Evolutionary conservation across 805 yeast species (phyloP), one percentile per base, ranked within the genome.

Genomic region (Kregervanrija pseudodelftensis): DNA sequence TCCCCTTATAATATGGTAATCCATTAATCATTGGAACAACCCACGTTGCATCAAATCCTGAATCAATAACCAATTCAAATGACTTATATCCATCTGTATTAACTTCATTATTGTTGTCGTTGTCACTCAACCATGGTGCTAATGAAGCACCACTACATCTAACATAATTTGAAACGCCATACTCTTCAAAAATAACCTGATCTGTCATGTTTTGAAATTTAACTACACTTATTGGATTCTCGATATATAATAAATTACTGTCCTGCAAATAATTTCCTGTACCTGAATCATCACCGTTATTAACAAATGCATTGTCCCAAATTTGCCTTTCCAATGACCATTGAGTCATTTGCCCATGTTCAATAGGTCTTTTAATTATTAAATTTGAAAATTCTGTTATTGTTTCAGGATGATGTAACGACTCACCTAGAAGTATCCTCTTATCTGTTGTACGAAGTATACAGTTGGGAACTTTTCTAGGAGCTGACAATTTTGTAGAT

Each of bases 111-210:
- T 22, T 12, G 28, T 17, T 17, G 11, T 12, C 35, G 30, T 32
- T 22, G 34, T 45, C 39, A 40, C 66, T 65, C 41, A 72, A 68
- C 80, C 88, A 85, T 2, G 90, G 89, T 2, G 78, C 72, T 46
- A 80, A 70, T 0, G 78, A 71, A 2, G 76, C 79, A 0, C 78
- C 72, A 0, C 85, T 77, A 16, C 85, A 76, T 47, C 95, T 71
- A 50, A 80, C 84, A 47, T 85, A 74, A 31, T 79, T 74, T 11
- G 72, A 72, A 57, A 93, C 85, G 3, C 87, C 95, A 58, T 82
- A 93, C 58, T 93, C 98, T 62, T 93, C 99, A 66, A 95, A 91
- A 0, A 93, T 75, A 0, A 93, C 84, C 64, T 89, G 96, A 60
- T 93, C 98, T 12, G 87, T 83, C 61, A 85, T 85, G 53, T 80